Conservation (phyloP, 306 rosid species). For the Dalbergia oliveri region DNA sequence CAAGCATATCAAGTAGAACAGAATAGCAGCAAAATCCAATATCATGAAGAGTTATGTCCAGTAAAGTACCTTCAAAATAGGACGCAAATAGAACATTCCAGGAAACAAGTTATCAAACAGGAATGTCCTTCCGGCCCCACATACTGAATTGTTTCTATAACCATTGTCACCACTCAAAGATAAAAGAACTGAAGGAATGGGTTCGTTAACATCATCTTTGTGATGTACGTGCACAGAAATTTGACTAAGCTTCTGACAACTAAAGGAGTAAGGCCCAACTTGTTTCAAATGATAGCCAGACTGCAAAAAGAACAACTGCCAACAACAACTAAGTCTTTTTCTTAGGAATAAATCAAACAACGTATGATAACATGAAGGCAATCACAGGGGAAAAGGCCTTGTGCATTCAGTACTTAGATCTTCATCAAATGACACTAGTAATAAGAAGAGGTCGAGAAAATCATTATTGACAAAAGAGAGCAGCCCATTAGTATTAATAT, state of each 20-base stretch:
- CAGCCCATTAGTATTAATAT: background rate
- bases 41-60: constrained; percentile 25
- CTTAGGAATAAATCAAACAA: constrained; percentile 20
- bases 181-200: constrained; percentile 88
- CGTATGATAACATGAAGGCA: constrained; percentile 42
- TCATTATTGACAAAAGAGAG: constrained; percentile 12
- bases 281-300: constrained; percentile 86
- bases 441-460: constrained; percentile 15
- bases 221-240: constrained; percentile 77
- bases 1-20: constrained; percentile 25
- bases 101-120: constrained; percentile 83
- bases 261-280: constrained; percentile 83
- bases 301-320: constrained; percentile 58
- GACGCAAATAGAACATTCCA: constrained; percentile 95
- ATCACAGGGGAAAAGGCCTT: constrained; percentile 1
- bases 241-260: constrained; percentile 97
- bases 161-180: constrained; percentile 96
- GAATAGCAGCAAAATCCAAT: constrained; percentile 42
- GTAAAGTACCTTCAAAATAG: constrained; percentile 85
- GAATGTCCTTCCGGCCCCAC: constrained; percentile 83
- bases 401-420: constrained; percentile 28
- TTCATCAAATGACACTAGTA: background rate
- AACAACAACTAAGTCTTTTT: background rate
- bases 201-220: constrained; percentile 70
- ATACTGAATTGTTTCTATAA: constrained; percentile 91